These are phyloP conservation scores for Cladosporium sp. DNA, from an alignment of 2,329 filamentous ascomycete genomes.

Conservation along the genomic window DNA sequence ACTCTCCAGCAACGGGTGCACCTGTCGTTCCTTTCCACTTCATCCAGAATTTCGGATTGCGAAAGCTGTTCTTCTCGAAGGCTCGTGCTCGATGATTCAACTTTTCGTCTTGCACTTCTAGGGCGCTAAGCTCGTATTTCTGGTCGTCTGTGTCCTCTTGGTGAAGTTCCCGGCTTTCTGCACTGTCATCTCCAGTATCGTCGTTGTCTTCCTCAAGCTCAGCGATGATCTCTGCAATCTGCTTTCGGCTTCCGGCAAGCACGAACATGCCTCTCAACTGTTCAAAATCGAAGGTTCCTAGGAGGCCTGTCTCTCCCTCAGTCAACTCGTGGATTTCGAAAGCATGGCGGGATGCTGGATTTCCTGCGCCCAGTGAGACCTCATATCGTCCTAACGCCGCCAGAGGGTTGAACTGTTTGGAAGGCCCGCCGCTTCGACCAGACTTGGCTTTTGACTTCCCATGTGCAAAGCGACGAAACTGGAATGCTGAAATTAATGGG, in stretches of 20 bases:
- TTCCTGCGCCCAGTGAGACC: constrained; percentile 3
- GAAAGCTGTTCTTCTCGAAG: constrained; percentile 21
- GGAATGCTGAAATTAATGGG: background rate
- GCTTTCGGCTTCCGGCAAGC: constrained; percentile 15
- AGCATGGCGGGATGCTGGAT: background rate
- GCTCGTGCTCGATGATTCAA: constrained; percentile 10
- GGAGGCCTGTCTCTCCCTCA: constrained; percentile 2
- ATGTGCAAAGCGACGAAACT: constrained; percentile 3
- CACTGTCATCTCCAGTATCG: background rate
- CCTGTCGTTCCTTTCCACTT: constrained; percentile 14
- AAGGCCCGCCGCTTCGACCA: background rate
- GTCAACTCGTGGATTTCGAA: constrained; percentile 16
- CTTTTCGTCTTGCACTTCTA: constrained; percentile 14
- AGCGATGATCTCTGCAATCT: constrained; percentile 9
- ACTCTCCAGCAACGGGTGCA: background rate
- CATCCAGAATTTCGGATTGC: constrained; percentile 20
- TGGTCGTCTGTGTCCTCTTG: background rate
- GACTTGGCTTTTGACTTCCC: constrained; percentile 6
- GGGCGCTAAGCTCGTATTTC: constrained; percentile 1
- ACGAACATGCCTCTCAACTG: constrained; percentile 9
- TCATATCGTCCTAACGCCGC: constrained; percentile 11
- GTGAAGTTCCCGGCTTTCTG: background rate
- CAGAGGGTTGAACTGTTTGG: constrained; percentile 12
- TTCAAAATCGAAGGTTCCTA: constrained; percentile 7
- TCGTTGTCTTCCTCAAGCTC: constrained; percentile 6